Base-by-base conservation (phyloP, 2,329 filamentous ascomycete genomes). In the Clonostachys chloroleuca region DNA sequence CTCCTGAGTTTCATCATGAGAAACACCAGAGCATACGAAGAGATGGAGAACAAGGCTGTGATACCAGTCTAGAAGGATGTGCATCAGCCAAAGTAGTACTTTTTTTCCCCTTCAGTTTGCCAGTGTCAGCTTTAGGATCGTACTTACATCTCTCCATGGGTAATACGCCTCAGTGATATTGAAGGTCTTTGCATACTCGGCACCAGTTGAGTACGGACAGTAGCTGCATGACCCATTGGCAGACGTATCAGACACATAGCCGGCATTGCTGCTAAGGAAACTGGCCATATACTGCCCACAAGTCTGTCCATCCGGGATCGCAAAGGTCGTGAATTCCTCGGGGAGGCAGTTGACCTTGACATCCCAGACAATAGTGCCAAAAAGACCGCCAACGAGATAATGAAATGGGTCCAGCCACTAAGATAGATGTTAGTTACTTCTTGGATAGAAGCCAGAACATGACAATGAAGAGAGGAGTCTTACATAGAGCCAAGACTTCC, bases 401-500 rank as follows among this genome's bases (percentile, higher is more conserved):
- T 73, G 77, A 65, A 80, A 80, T 0, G 76, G 77, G 51, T 80
- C 74, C 18, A 78, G 55, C 40, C 67, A 79, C 24, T 30, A 10
- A 30, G 20, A 30, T 30, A 44, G 49, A 52, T 6, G 47, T n/a
- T 44, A 44, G 40, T 20, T 33, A 35, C 14, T n/a, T n/a, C 12
- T 44, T 8, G 64, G 52, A 47, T 64, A 64, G 0, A 40, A 39
- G 3, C 24, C 2, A 30, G 24, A 30, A 30, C 2, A 30, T 30
- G 24, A 30, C 24, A 14, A 44, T 14, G 17, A 18, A 20, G 30
- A 36, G 42, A 30, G 24, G 24, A 30, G 24, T 9, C 24, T 30
- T 30, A 30, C 24, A 61, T 78, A 78, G 37, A 82, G 75, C 78
- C 79, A 84, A 48, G 71, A 73, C 36, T 68, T 67, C 85, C 84